A percentile compares a stretch with the other conserved stretches of the same genome.
phyloP scores from a whole-genome alignment of 2,329 filamentous ascomycete genomes.

The Helminthosporium solani region DNA sequence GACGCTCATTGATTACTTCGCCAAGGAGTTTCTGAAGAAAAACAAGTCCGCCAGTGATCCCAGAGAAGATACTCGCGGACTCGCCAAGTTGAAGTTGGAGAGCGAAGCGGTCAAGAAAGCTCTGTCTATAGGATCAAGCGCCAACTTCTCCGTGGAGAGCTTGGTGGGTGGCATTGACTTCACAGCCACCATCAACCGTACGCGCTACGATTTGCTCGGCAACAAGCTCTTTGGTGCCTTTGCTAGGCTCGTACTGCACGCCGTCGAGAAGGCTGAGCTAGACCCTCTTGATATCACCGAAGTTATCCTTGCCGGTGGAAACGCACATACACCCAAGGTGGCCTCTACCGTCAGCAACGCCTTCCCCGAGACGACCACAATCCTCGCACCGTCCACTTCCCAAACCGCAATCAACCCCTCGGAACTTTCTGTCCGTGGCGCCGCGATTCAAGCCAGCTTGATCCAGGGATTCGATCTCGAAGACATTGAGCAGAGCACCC shows the following conservation, averaged over 20 bases:
- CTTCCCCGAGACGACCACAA: constrained; percentile 76
- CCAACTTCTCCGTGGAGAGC: constrained; percentile 90
- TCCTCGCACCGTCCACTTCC: constrained; percentile 81
- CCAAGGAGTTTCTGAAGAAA: constrained; percentile 99
- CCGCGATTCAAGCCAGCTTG: constrained; percentile 90
- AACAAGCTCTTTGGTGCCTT: constrained; percentile 87
- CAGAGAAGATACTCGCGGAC: constrained; percentile 72
- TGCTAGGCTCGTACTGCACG: constrained; percentile 79
- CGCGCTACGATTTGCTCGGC: constrained; percentile 86
- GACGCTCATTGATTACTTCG: constrained; percentile 91
- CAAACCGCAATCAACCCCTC: constrained; percentile 85
- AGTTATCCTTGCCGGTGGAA: constrained; percentile 89
- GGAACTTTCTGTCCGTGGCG: constrained; percentile 83
- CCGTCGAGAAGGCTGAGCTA: constrained; percentile 86
- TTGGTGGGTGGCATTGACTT: constrained; percentile 89
- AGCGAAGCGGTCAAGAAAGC: constrained; percentile 90
- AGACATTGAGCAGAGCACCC: constrained; percentile 93
- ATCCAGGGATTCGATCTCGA: constrained; percentile 92
- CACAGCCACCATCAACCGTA: constrained; percentile 85
- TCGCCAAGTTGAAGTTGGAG: constrained; percentile 92
- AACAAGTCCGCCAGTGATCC: constrained; percentile 75
- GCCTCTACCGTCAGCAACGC: constrained; percentile 74
- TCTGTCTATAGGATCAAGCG: constrained; percentile 82
- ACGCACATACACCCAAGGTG: constrained; percentile 90
- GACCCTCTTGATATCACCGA: constrained; percentile 93